Conservation (phyloP, 2,329 filamentous ascomycete species). For the Parastagonospora nodorum region DNA sequence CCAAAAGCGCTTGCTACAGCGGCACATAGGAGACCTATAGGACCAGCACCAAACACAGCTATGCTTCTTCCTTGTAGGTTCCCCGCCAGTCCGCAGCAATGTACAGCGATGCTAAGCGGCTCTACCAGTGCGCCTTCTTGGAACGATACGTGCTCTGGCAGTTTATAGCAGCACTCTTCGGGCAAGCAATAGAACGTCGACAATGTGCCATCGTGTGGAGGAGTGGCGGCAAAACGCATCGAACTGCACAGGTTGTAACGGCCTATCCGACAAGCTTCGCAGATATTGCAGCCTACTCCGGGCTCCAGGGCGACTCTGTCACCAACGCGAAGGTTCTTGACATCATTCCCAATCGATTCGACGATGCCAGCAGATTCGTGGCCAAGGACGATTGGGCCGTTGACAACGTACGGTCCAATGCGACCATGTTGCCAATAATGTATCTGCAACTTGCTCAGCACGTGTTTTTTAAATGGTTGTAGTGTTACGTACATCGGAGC, state of each 20-base stretch:
- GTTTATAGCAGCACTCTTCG: slow-evolving; percentile 21
- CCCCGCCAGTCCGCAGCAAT: slow-evolving; percentile 17
- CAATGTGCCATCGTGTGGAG: slow-evolving; percentile 23
- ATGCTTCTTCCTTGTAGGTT: slow-evolving; percentile 33
- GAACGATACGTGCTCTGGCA: slow-evolving; percentile 17
- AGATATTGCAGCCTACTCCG: slow-evolving; percentile 23
- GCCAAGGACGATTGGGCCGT: slow-evolving; percentile 26
- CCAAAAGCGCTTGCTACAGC: slow-evolving; percentile 81
- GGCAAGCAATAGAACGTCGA: slow-evolving; percentile 18
- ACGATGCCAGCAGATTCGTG: slow-evolving; percentile 31
- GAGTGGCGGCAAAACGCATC: slow-evolving; percentile 26
- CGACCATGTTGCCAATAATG: slow-evolving; percentile 22
- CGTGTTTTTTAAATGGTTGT: not conserved
- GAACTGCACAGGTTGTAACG: slow-evolving; percentile 26
- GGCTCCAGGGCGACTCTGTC: slow-evolving; percentile 34
- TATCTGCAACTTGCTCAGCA: slow-evolving; percentile 50
- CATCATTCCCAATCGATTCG: slow-evolving; percentile 17
- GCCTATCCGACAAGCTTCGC: slow-evolving; percentile 12
- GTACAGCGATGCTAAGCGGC: slow-evolving; percentile 24
- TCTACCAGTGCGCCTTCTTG: slow-evolving; percentile 27
- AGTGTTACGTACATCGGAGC: slow-evolving; percentile 57
- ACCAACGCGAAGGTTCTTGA: slow-evolving; percentile 20
- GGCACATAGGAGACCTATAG: slow-evolving; percentile 79
- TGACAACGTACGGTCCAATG: slow-evolving; percentile 20
- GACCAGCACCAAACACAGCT: slow-evolving; percentile 49